Evolutionary conservation across 2,329 filamentous ascomycete species (phyloP).

Genomic region (Penicillium sp.): DNA sequence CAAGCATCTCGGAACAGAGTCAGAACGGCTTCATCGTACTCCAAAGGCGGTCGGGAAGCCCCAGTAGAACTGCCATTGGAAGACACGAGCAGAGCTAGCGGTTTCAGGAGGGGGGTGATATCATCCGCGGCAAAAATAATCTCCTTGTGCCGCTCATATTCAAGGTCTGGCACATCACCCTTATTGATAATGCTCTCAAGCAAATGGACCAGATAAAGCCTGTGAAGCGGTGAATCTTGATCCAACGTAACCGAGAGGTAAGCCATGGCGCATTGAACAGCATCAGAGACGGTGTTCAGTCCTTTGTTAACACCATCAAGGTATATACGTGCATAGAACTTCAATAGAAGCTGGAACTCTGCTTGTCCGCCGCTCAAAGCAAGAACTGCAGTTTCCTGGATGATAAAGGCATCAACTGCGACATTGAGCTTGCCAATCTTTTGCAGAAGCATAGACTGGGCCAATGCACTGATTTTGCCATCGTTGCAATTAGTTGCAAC

Average conservation of each 20-base stretch:
- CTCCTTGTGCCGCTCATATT: conserved; percentile 72
- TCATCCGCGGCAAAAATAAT: conserved; percentile 79
- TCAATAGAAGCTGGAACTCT: conserved; percentile 83
- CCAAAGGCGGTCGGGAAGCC: conserved; percentile 29
- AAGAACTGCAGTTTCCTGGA: conserved; percentile 75
- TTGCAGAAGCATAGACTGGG: conserved; percentile 93
- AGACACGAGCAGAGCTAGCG: conserved; percentile 81
- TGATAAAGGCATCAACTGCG: conserved; percentile 78
- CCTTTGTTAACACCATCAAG: conserved; percentile 70
- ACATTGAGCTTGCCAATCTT: conserved; percentile 84
- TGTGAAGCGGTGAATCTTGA: conserved; percentile 70
- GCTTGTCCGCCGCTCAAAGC: conserved; percentile 73
- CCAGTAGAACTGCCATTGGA: conserved; percentile 24
- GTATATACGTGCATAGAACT: conserved; percentile 73
- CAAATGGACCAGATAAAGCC: conserved; percentile 78
- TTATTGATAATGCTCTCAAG: conserved; percentile 86
- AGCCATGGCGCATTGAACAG: conserved; percentile 76
- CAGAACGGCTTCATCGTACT: conserved; percentile 65
- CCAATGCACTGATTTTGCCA: conserved; percentile 87
- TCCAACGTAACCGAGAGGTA: conserved; percentile 69
- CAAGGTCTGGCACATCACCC: conserved; percentile 75
- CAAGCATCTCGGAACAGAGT: conserved; percentile 83
- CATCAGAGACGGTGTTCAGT: conserved; percentile 65
- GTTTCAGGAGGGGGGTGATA: conserved; percentile 82
- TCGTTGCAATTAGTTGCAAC: conserved; percentile 80